Percentiles rank a stretch among this genome's conserved stretches.
Evolutionary conservation across 768 basidiomycete species (phyloP).

Genomic region (Phanerochaete carnosa): DNA sequence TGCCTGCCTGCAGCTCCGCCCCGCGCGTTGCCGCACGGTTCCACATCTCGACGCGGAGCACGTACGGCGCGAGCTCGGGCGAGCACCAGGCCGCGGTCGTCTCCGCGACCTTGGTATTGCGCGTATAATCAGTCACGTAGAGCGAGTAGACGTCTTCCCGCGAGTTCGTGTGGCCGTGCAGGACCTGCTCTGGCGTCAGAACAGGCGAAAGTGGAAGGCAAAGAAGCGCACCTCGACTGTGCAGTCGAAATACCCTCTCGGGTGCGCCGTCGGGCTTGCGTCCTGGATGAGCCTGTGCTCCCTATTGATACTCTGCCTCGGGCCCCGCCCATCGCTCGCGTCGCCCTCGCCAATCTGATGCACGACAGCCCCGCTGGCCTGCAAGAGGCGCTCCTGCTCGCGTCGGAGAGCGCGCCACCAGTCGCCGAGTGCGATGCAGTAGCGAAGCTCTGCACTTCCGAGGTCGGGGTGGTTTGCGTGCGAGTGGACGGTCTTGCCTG

Average conservation of each 20-base stretch:
- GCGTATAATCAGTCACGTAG: constrained; percentile 68
- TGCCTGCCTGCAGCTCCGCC: constrained; percentile 41
- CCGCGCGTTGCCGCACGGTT: constrained; percentile 43
- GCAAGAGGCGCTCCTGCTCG: not conserved
- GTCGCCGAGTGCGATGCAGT: constrained; percentile 22
- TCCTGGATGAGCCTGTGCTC: constrained; percentile 23
- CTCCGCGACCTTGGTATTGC: constrained; percentile 31
- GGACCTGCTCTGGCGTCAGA: constrained; percentile 35
- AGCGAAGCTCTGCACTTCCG: constrained; percentile 15
- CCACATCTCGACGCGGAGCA: constrained; percentile 62
- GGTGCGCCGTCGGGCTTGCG: constrained; percentile 13
- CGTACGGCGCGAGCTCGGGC: constrained; percentile 36
- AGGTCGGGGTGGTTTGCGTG: constrained; percentile 31
- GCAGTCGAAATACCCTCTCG: constrained; percentile 25
- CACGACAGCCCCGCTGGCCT: not conserved
- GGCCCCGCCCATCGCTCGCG: not conserved
- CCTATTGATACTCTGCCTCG: not conserved
- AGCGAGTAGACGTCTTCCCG: constrained; percentile 38
- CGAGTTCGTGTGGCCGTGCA: constrained; percentile 40
- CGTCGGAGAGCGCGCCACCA: constrained; percentile 25
- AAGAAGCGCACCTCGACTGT: constrained; percentile 43
- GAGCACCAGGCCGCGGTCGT: constrained; percentile 47
- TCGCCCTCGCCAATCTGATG: constrained; percentile 8
- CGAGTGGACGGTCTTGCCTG: constrained; percentile 34
- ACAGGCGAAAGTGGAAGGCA: not conserved